Base-by-base conservation (phyloP, 2,329 filamentous ascomycete species). In the Xylaria sp. region DNA sequence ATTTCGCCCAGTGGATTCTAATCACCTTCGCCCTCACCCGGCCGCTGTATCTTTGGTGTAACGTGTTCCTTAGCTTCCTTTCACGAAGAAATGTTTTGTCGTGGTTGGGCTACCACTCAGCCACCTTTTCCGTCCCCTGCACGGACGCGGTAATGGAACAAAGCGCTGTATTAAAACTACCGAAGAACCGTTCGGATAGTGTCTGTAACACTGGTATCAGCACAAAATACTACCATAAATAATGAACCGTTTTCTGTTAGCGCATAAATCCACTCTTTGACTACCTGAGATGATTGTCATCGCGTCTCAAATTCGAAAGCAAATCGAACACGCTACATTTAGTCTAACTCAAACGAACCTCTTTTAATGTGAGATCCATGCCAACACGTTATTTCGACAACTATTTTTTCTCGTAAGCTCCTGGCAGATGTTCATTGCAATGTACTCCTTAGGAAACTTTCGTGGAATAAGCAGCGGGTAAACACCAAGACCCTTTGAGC, bases 201-300 rank as follows among this genome's bases (percentile, higher is more conserved):
- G 9, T 9, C 14, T 14, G 37, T 25, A 35, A 25, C 2, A 40
- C 35, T n/a, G 12, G 4, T 17, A 52, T 9, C 37, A 11, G 21
- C n/a, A 4, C 7, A 23, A 8, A 51, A 7, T 25, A 51, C 21
- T 25, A 33, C 14, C 11, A 12, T 7, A 17, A n/a, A 4, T 38
- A 14, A n/a, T 19, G 19, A 38, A 17, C n/a, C 19, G 33, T 9
- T 15, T 15, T 7, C 19, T 15, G 35, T 38, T 8, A 14, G 33
- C 19, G 12, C 49, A 21, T 54, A 47, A 60, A 42, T 49, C 31
- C 49, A 25, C 49, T 31, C 21, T 23, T 60, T 23, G 37, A n/a
- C 33, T n/a, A 53, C 25, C 14, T 38, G 31, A 12, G 15, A 28
- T 46, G 7, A 4, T 33, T 37, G 38, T 28, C 17, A 55, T 46